phyloP scores from a whole-genome alignment of 345 rosid species.

The Camelina laxa region DNA sequence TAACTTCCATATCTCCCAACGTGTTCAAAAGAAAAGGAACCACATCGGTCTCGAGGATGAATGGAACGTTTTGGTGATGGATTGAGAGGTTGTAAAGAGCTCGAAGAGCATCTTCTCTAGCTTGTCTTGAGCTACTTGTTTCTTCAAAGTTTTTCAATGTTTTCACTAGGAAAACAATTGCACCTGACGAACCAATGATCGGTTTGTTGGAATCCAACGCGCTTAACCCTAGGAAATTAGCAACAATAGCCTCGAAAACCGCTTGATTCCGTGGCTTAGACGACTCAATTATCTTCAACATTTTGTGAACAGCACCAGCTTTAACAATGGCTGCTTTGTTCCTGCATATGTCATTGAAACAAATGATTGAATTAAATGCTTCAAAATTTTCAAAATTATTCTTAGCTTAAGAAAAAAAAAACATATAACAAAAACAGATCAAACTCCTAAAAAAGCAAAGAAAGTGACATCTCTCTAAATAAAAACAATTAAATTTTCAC shows the following conservation, averaged over 20 bases:
- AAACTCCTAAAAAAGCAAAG: constrained; percentile 25
- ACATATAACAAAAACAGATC: neutral
- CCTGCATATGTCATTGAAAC: constrained; percentile 49
- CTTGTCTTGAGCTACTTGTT: constrained; percentile 55
- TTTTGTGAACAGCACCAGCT: constrained; percentile 88
- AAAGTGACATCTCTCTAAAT: constrained; percentile 50
- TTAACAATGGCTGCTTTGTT: constrained; percentile 94
- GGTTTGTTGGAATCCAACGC: constrained; percentile 87
- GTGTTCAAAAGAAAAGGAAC: constrained; percentile 60
- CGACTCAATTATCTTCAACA: constrained; percentile 77
- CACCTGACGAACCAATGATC: constrained; percentile 84
- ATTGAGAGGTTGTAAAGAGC: constrained; percentile 91
- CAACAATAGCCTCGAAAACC: constrained; percentile 75
- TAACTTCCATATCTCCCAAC: constrained; percentile 88
- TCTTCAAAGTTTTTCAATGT: constrained; percentile 51
- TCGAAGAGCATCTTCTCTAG: constrained; percentile 83
- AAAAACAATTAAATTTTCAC: neutral
- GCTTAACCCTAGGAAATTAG: constrained; percentile 86
- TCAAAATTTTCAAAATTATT: neutral
- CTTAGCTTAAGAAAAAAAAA: neutral
- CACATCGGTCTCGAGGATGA: constrained; percentile 65
- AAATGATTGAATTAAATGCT: constrained; percentile 24
- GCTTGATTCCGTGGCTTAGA: constrained; percentile 50
- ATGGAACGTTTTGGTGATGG: constrained; percentile 53
- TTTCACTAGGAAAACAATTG: constrained; percentile 69